These are phyloP conservation scores for Candida ipomoeae DNA, from an alignment of 805 yeast genomes.

Conservation along the genomic window DNA sequence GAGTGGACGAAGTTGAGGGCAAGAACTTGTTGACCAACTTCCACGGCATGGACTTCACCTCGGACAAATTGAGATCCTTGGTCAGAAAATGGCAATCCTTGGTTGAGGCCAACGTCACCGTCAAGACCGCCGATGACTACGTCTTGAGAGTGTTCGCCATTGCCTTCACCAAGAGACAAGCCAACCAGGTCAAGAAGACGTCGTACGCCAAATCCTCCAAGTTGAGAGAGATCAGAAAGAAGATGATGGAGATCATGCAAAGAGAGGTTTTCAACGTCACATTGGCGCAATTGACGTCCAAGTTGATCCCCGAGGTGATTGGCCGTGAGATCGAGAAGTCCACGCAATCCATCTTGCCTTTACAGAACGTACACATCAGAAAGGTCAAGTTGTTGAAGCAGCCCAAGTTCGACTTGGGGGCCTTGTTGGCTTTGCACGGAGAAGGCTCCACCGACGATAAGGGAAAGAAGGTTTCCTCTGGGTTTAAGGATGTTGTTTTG, in stretches of 20 bases:
- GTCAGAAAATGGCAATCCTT: slow-evolving; percentile 99
- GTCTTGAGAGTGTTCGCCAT: slow-evolving; percentile 93
- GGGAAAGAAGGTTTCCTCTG: slow-evolving; percentile 95
- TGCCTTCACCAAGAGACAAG: slow-evolving; percentile 97
- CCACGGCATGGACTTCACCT: slow-evolving; percentile 98
- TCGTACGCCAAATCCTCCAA: slow-evolving; percentile 97
- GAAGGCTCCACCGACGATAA: slow-evolving; percentile 87
- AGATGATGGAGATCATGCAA: slow-evolving; percentile 92
- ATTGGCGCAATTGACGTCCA: slow-evolving; percentile 92
- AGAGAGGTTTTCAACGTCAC: slow-evolving; percentile 95
- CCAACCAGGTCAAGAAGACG: slow-evolving; percentile 96
- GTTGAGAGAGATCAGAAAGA: slow-evolving; percentile 95
- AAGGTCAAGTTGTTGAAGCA: slow-evolving; percentile 97
- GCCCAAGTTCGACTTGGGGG: slow-evolving; percentile 98
- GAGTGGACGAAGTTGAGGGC: slow-evolving; percentile 99
- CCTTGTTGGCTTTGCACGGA: slow-evolving; percentile 96
- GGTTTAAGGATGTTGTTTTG: slow-evolving; percentile 98
- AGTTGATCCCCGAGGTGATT: slow-evolving; percentile 97
- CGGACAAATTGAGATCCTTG: slow-evolving; percentile 95
- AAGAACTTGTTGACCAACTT: slow-evolving; percentile 97
- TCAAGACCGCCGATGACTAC: slow-evolving; percentile 97
- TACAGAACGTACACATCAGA: slow-evolving; percentile 98
- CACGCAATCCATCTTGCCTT: slow-evolving; percentile 91
- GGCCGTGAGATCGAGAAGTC: slow-evolving; percentile 98
- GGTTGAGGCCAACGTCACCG: slow-evolving; percentile 97